phyloP scores from a whole-genome alignment of 805 yeast species.

The Kockiozyma suomiensis region DNA sequence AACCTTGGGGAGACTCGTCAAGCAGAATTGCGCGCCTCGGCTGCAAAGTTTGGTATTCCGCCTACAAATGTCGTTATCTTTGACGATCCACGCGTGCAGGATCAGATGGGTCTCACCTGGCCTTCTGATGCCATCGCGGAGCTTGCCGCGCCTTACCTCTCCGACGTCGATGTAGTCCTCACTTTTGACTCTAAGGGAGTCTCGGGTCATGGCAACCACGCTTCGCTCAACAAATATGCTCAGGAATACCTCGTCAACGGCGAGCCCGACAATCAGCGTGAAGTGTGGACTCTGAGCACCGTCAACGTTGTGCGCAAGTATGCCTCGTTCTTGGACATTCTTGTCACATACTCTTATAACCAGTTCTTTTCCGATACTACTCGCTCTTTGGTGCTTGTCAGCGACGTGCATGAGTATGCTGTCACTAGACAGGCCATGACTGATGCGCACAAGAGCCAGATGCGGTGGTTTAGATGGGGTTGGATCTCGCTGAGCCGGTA shows the following conservation, averaged over 20 bases:
- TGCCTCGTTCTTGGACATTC: constrained; percentile 41
- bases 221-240: constrained; percentile 58
- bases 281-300: constrained; percentile 41
- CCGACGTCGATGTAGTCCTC: constrained; percentile 50
- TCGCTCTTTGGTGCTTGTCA: constrained; percentile 36
- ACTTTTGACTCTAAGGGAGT: constrained; percentile 86
- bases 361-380: constrained; percentile 18
- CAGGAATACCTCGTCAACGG: constrained; percentile 36
- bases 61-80: constrained; percentile 50
- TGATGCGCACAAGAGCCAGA: constrained; percentile 80
- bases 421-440: constrained; percentile 70
- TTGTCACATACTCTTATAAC: constrained; percentile 35
- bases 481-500: constrained; percentile 82
- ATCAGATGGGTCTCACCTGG: constrained; percentile 75
- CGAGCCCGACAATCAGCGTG: constrained; percentile 25
- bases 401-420: constrained; percentile 38
- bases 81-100: constrained; percentile 57
- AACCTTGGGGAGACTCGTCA: constrained; percentile 69
- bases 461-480: constrained; percentile 92
- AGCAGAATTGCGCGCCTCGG: constrained; percentile 60
- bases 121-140: constrained; percentile 48
- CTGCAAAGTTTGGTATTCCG: constrained; percentile 55
- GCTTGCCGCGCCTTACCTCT: constrained; percentile 42
- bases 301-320: constrained; percentile 46
- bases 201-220: constrained; percentile 87